Conservation (phyloP, 257 asterid genomes). For the Solanum pennellii region DNA sequence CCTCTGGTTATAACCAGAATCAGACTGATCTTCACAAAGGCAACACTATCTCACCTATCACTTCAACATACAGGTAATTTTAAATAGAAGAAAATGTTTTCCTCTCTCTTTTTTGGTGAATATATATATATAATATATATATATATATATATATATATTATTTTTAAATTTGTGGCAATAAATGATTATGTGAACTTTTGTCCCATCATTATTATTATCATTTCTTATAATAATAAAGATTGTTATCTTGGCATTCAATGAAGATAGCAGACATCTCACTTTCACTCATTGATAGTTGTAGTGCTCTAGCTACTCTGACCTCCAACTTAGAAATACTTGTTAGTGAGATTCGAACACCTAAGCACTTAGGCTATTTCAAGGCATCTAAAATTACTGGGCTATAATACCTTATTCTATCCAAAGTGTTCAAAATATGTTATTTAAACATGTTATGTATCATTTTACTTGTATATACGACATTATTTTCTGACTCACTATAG, state of each 20-base stretch:
- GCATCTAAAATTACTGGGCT: no score
- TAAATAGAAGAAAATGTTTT: neutral
- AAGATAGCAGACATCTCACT: neutral
- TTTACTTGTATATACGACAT: no score
- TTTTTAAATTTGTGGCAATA: neutral
- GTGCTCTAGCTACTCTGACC: neutral
- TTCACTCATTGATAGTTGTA: neutral
- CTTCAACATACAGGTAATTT: constrained; percentile 57
- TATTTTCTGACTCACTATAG: no score
- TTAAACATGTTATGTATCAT: no score
- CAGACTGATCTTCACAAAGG: neutral
- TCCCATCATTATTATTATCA: neutral
- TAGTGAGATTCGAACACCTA: no score
- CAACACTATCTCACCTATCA: constrained; percentile 57
- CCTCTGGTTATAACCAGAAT: constrained; percentile 17
- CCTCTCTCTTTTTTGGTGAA: neutral
- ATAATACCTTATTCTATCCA: no score
- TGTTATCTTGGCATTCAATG: neutral
- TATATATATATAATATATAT: neutral
- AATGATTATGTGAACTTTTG: neutral
- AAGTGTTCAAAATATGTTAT: no score
- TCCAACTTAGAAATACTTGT: neutral
- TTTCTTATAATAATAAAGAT: neutral
- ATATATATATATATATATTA: no score
- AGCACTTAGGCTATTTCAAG: no score